A percentile compares a stretch with the other conserved stretches of the same genome.
Evolutionary conservation across 208 protist species (phyloP).

Genomic region (Jaenimonas drosophilae): DNA sequence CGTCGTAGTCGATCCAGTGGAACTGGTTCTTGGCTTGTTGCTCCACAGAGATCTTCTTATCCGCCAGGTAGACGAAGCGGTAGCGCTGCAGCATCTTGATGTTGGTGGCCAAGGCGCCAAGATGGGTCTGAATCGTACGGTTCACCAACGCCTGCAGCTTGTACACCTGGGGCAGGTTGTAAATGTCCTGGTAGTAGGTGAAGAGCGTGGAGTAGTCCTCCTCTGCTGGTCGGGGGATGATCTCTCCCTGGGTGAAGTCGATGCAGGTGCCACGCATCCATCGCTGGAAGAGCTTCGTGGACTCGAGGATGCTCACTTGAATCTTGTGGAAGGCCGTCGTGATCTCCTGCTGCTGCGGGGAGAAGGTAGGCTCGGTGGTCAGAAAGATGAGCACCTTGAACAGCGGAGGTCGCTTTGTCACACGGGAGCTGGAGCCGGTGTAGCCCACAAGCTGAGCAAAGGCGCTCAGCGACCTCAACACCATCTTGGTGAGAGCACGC

Average conservation of each 20-base stretch:
- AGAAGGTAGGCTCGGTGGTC: conserved; percentile 87
- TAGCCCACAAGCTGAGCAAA: conserved; percentile 89
- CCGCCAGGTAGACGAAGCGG: conserved; percentile 89
- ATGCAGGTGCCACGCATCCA: conserved; percentile 96
- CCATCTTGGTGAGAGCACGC: conserved; percentile 88
- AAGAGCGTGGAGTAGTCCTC: conserved; percentile 82
- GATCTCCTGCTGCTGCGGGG: conserved; percentile 91
- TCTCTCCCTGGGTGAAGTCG: conserved; percentile 88
- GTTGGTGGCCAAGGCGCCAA: conserved; percentile 79
- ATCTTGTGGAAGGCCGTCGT: conserved; percentile 89
- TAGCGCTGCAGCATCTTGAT: conserved; percentile 92
- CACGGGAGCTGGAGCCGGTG: conserved; percentile 16
- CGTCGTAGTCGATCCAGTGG: conserved; percentile 94
- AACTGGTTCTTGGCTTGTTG: conserved; percentile 89
- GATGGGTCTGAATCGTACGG: conserved; percentile 88
- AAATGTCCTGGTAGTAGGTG: conserved; percentile 94
- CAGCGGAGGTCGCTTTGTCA: conserved; percentile 49
- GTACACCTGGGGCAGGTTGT: conserved; percentile 81
- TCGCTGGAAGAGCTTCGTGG: conserved; percentile 91
- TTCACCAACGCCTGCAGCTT: conserved; percentile 86
- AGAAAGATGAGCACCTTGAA: conserved; percentile 93
- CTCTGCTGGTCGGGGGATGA: conserved; percentile 77
- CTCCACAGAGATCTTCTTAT: conserved; percentile 93
- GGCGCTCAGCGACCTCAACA: conserved; percentile 71
- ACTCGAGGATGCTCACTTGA: conserved; percentile 88